A percentile compares a stretch with the other conserved stretches of the same genome.
phyloP scores from a whole-genome alignment of 225 moss, liverwort and hornwort genomes.

The Neckera pumila region DNA sequence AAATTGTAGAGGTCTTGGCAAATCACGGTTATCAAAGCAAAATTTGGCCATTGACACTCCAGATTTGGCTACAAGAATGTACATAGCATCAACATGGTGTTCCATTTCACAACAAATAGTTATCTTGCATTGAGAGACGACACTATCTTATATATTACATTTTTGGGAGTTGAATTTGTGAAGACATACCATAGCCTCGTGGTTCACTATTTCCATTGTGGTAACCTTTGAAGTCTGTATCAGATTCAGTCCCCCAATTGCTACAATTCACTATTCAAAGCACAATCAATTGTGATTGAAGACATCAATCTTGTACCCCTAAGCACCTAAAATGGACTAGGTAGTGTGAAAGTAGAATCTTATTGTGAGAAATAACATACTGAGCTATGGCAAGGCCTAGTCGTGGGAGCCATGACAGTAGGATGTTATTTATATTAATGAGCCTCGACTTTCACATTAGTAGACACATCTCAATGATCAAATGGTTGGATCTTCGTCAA shows the following conservation, averaged over 20 bases:
- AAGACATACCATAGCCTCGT: conserved; percentile 44
- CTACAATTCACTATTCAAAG: conserved; percentile 2
- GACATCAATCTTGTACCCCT: not conserved
- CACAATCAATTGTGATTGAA: not conserved
- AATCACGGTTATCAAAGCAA: not conserved
- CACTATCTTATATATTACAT: not conserved
- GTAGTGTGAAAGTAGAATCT: not conserved
- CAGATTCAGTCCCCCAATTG: conserved; percentile 57
- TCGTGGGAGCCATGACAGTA: not conserved
- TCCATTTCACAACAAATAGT: too few species aligned
- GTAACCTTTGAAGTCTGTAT: conserved; percentile 41
- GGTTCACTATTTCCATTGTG: conserved; percentile 60
- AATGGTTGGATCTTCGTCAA: too few species aligned
- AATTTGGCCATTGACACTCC: not conserved
- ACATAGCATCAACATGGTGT: not conserved
- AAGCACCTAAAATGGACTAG: not conserved
- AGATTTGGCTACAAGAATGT: not conserved
- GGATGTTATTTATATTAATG: not conserved
- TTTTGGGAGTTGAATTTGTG: not conserved
- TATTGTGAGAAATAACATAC: not conserved
- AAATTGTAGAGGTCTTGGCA: not conserved
- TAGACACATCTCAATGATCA: too few species aligned
- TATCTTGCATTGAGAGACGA: not conserved
- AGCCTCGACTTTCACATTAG: not conserved
- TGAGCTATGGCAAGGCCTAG: too few species aligned